These are phyloP conservation scores for Colletotrichum lentis DNA, from an alignment of 2,329 filamentous ascomycete genomes.

Conservation along the genomic window DNA sequence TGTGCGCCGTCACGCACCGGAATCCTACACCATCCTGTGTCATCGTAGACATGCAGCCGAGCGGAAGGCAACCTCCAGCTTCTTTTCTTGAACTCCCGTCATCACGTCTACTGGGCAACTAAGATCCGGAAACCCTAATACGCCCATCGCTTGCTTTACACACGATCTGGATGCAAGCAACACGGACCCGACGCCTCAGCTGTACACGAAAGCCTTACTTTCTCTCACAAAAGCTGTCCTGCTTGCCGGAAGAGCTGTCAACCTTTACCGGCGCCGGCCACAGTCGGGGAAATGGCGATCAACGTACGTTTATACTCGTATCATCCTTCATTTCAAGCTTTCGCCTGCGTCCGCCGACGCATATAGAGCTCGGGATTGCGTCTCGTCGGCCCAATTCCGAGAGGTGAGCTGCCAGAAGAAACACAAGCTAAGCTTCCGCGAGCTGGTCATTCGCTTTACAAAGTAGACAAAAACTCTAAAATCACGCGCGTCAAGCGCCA, in stretches of 20 bases:
- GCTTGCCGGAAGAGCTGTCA: neutral
- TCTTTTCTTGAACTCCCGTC: neutral
- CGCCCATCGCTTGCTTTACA: neutral
- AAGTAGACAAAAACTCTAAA: slow-evolving; percentile 1
- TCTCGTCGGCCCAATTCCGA: neutral
- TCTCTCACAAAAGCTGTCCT: neutral
- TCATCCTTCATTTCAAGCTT: neutral
- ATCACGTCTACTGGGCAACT: too few species aligned
- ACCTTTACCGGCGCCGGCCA: neutral
- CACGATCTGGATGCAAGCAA: slow-evolving; percentile 13
- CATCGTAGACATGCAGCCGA: neutral
- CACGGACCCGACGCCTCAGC: neutral
- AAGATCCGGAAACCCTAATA: neutral
- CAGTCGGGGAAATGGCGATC: neutral
- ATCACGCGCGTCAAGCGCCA: slow-evolving; percentile 4
- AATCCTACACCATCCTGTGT: neutral
- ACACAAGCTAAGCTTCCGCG: neutral
- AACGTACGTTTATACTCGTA: slow-evolving; percentile 6
- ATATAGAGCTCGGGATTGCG: neutral
- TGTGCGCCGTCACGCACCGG: neutral
- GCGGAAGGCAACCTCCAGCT: neutral
- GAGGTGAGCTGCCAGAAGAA: slow-evolving; percentile 1
- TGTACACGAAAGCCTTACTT: neutral
- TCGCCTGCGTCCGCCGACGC: neutral
- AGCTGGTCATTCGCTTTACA: neutral